Evolutionary conservation across 2,329 filamentous ascomycete species (phyloP), one percentile per base, ranked within the genome.

Genomic region (Rhynchosporium graminicola): DNA sequence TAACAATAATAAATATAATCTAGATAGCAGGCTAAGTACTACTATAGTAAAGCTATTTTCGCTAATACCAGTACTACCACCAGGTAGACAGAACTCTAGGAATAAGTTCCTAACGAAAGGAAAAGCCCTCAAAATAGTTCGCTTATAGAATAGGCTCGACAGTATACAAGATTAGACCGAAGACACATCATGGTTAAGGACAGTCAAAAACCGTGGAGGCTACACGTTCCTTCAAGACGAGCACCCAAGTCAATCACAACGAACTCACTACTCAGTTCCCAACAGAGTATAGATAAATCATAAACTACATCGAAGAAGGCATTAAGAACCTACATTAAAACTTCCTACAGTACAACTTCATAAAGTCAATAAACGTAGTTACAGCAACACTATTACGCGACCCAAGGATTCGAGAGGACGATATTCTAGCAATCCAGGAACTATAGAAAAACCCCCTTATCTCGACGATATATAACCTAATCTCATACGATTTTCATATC

Each of bases 371-470:
- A 20, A 20, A 48, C 45, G 28, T n/a, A 29, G 69, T 71, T 4
- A 70, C 72, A 52, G 68, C 66, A 38, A 60, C 61, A 29, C 62
- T 72, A 40, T 63, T 73, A 13, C 61, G 64, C 10, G 69, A 72
- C 65, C 63, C 36, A 4, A 60, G 47, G 45, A 63, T 66, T 54
- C 29, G 61, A 26, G 63, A 72, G 33, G 71, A 66, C 46, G 64
- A 70, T 54, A 70, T 70, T 46, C 58, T 71, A 26, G 65, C 69
- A 3, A 65, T 71, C 28, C 63, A 72, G 48, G 65, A 71, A 59
- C 69, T 56, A 51, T 71, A 57, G 67, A 59, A 65, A 46, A 70
- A 70, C 59, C 68, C 66, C 6, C 66, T 63, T 40, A 65, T 47
- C 40, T 62, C 58, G 9, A 71, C 69, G 3, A 73, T 66, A 33